Evolutionary conservation across 2,329 filamentous ascomycete genomes (phyloP).

Genomic region (Myriosclerotinia curreyana): DNA sequence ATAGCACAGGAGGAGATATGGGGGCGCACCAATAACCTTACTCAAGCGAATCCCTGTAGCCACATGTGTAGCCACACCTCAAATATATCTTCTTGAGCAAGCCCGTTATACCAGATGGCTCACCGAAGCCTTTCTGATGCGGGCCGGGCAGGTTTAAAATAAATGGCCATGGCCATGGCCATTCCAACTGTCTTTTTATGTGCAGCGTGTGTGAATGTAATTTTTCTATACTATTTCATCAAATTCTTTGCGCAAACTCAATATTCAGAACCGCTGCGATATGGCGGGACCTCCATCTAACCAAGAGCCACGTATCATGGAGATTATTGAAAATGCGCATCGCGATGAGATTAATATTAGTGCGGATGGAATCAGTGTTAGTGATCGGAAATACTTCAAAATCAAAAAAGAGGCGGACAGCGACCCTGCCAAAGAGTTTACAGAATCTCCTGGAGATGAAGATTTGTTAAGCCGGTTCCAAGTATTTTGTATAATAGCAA

Average conservation of each 20-base stretch:
- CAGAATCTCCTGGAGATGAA: not conserved
- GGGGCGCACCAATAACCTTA: not conserved
- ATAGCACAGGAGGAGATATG: not conserved
- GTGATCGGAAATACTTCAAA: not conserved
- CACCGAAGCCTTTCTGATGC: not conserved
- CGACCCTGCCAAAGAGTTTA: slow-evolving; percentile 11
- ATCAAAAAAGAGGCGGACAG: not conserved
- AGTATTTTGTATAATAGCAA: slow-evolving; percentile 15
- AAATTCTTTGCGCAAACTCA: not conserved
- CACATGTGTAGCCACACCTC: not conserved
- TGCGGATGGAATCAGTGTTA: slow-evolving; percentile 7
- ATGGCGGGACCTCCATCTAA: not conserved
- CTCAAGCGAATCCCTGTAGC: not conserved
- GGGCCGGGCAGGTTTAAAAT: slow-evolving; percentile 1
- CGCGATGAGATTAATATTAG: slow-evolving; percentile 3
- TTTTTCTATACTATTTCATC: too few relatives aligned
- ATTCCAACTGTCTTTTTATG: not conserved
- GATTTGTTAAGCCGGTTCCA: slow-evolving; percentile 21
- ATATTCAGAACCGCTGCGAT: too few relatives aligned
- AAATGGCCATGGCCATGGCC: not conserved
- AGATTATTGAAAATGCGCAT: not conserved
- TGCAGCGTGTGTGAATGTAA: too few relatives aligned
- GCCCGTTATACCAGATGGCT: not conserved
- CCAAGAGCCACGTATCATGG: not conserved
- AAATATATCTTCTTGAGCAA: not conserved